Evolutionary conservation across 257 asterid species (phyloP).

Genomic region (Lantana camara): DNA sequence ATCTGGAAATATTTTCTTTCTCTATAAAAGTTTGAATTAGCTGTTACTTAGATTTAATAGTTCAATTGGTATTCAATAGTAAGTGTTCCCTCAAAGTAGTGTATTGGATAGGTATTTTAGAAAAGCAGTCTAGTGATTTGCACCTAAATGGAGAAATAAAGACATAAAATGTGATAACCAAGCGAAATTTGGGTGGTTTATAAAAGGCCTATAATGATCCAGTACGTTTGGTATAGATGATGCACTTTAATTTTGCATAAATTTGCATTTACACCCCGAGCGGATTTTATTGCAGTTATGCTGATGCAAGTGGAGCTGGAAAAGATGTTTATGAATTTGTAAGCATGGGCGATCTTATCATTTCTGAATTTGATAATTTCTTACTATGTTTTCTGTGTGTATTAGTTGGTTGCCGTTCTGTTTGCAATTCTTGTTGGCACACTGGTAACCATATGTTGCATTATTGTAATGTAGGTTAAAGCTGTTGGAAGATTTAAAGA

Average conservation of each 20-base stretch:
- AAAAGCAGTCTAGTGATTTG: background rate
- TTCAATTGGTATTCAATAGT: background rate
- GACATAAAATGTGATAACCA: background rate
- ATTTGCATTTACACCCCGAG: constrained; percentile 5
- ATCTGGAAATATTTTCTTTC: constrained; percentile 9
- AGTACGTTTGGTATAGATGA: background rate
- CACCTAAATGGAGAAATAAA: background rate
- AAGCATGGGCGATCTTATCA: constrained; percentile 32
- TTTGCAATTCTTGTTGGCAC: constrained; percentile 2
- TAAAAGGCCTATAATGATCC: background rate
- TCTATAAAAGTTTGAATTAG: background rate
- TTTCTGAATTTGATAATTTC: background rate
- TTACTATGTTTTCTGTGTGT: background rate
- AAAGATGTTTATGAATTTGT: constrained; percentile 78
- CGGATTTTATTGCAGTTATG: constrained; percentile 49
- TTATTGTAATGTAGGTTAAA: constrained; percentile 52
- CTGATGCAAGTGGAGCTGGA: constrained; percentile 77
- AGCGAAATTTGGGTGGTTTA: background rate
- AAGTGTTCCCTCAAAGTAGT: background rate
- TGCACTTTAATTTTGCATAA: background rate
- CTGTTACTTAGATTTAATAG: background rate
- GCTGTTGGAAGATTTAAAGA: constrained; percentile 75
- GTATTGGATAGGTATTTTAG: background rate
- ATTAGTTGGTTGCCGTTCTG: background rate
- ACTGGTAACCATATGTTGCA: constrained; percentile 13